These are phyloP conservation scores for Cryptococcus wingfieldii DNA, from an alignment of 1,284 basidiomycete genomes.

Conservation along the genomic window DNA sequence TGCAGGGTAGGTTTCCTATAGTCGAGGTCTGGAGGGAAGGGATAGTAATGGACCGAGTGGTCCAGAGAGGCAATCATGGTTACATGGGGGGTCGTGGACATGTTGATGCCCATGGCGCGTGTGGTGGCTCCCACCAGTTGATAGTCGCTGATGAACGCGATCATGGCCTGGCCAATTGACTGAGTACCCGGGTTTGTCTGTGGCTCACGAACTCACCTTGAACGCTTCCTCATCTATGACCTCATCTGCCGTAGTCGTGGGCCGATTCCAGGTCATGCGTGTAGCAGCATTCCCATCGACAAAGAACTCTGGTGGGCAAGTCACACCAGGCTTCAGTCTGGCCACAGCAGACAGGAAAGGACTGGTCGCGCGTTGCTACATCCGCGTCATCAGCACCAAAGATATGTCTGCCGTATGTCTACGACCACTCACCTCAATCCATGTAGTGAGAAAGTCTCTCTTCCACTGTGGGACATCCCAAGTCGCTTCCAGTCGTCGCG, in stretches of 20 bases:
- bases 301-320: constrained; percentile 10
- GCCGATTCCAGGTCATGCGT: constrained; percentile 71
- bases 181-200: background rate
- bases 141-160: constrained; percentile 78
- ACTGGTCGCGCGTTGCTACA: constrained; percentile 62
- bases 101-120: constrained; percentile 60
- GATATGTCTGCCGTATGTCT: background rate
- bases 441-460: background rate
- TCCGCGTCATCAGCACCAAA: background rate
- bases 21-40: constrained; percentile 24
- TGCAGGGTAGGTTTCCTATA: constrained; percentile 3
- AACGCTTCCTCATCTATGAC: constrained; percentile 68
- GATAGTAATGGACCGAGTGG: constrained; percentile 77
- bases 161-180: constrained; percentile 60
- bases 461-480: constrained; percentile 12
- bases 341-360: constrained; percentile 60
- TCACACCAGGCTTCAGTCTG: constrained; percentile 6
- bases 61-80: constrained; percentile 77
- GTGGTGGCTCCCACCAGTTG: constrained; percentile 66
- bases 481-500: constrained; percentile 20
- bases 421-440: background rate
- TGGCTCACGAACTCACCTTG: constrained; percentile 56
- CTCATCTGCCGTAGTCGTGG: constrained; percentile 57
- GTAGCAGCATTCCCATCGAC: constrained; percentile 32
- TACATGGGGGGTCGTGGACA: constrained; percentile 46